Base-by-base conservation (phyloP, 2,329 filamentous ascomycete species). In the Ophiostoma angusticollis region DNA sequence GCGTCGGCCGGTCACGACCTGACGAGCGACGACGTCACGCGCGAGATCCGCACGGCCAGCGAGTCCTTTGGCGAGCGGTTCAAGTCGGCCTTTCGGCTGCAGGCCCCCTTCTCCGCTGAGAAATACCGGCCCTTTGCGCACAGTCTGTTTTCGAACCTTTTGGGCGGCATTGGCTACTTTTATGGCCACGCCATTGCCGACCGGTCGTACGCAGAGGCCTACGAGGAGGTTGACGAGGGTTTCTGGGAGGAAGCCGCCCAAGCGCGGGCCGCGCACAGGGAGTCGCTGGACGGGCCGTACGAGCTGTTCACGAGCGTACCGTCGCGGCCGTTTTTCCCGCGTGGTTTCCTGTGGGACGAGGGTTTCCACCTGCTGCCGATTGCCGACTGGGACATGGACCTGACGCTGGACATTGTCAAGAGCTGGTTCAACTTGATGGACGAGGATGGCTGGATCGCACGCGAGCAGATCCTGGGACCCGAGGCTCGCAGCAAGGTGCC, bases 341-440 rank as follows among this genome's bases (percentile, higher is more conserved):
- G 91, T 45, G 91, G 91, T 1, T 98, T 98, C 57, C 68, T 96
- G 4, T 98, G 91, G 91, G 91, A 98, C 52, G 91, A 98, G 58
- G 91, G 91, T 1, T 98, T 96, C 61, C 91, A 98, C 54, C 67
- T 98, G 25, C 66, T 94, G 34, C 87, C 87, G 2, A 79, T 98
- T 39, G 72, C 85, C 16, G 89, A 98, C 48, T 98, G 87, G 83
- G 91, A 98, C 55, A 75, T 86, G 37, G 87, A 95, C 53, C 70
- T 96, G 37, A 78, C 84, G 3, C 64, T 81, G 22, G 85, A 95
- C 46, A 85, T 98, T 47, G 73, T 96, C 45, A 84, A 81, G 62
- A 94, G 84, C 60, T 98, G 91, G 91, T 93, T 93, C 63, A 85
- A 80, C 47, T 73, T 93, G 14, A 94, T 96, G 74, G 91, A 98